phyloP scores from a whole-genome alignment of 306 rosid species.

The Fragaria iinumae region DNA sequence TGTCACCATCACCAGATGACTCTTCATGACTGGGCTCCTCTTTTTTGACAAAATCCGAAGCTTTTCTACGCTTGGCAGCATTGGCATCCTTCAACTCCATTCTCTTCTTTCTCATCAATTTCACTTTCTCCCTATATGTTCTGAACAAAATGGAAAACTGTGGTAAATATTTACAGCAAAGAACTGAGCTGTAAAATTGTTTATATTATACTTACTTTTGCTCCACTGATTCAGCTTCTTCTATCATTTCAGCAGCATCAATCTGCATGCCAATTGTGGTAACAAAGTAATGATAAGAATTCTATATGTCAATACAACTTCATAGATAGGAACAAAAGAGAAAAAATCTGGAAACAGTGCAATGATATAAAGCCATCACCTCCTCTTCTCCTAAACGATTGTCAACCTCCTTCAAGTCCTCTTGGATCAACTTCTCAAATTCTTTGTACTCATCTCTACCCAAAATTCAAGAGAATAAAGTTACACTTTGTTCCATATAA shows the following conservation, averaged over 20 bases:
- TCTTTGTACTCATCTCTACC: conserved; percentile 91
- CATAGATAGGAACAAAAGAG: background rate
- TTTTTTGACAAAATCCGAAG: conserved; percentile 32
- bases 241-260: too few species aligned
- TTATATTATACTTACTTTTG: too few species aligned
- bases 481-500: conserved; percentile 16
- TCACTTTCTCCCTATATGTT: too few species aligned
- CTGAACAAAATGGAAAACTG: too few species aligned
- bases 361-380: conserved; percentile 42
- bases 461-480: conserved; percentile 31
- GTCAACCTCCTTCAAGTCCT: conserved; percentile 86
- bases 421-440: conserved; percentile 93
- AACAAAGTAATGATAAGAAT: too few species aligned
- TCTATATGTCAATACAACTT: too few species aligned
- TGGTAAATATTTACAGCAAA: too few species aligned
- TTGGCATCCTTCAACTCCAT: conserved; percentile 56
- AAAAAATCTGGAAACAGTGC: background rate
- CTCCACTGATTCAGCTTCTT: too few species aligned
- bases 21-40: conserved; percentile 45
- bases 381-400: conserved; percentile 93
- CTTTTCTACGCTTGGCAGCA: conserved; percentile 46
- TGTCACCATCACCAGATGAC: conserved; percentile 71
- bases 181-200: too few species aligned
- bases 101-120: conserved; percentile 71
- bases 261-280: too few species aligned